Evolutionary conservation across 2,329 filamentous ascomycete genomes (phyloP), one percentile per base, ranked within the genome.

Genomic region (Pseudocercospora crystallina): DNA sequence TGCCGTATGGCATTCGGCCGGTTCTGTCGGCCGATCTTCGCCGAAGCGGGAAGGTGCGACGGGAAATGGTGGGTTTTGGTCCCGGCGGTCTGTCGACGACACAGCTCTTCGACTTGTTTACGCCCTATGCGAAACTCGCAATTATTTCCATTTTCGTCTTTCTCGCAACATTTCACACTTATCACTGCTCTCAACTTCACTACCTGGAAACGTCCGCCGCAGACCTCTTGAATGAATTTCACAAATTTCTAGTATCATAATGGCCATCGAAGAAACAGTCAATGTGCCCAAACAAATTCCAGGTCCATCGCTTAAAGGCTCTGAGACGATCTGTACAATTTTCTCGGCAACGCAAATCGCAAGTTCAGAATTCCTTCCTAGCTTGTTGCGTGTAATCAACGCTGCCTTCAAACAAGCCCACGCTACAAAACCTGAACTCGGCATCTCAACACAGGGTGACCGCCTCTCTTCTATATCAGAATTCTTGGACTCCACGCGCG

Each of bases 371-470:
- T 53, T 52, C 9, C 47, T 58, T 9, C 39, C 50, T 8, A 35
- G 42, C 31, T 32, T 56, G 8, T 8, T 58, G 8, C 41, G 20
- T 4, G 52, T 48, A 2, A 56, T 58, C 38, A 58, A 58, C 26
- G 26, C 40, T 15, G 53, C 56, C 3, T 58, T 51, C 33, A 12
- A 15, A 2, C 9, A 43, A 29, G 33, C 50, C n/a, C 43, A 56
- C 20, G n/a, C 33, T 10, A 33, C 36, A 5, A 44, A 54, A 34
- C 47, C 56, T 3, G 41, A 52, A 10, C 50, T 58, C 5, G 34
- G 47, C 15, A 42, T 58, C 13, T 17, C 10, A 2, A 44, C 29
- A 8, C 17, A 41, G 9, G 38, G 20, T 2, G 39, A 48, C n/a
- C 48, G 56, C 11, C 46, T 58, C 12, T 34, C 37, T 39, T 56